A percentile compares a stretch with the other conserved stretches of the same genome.
phyloP scores from a whole-genome alignment of 345 rosid genomes.

The Eucalyptus dawsonii region DNA sequence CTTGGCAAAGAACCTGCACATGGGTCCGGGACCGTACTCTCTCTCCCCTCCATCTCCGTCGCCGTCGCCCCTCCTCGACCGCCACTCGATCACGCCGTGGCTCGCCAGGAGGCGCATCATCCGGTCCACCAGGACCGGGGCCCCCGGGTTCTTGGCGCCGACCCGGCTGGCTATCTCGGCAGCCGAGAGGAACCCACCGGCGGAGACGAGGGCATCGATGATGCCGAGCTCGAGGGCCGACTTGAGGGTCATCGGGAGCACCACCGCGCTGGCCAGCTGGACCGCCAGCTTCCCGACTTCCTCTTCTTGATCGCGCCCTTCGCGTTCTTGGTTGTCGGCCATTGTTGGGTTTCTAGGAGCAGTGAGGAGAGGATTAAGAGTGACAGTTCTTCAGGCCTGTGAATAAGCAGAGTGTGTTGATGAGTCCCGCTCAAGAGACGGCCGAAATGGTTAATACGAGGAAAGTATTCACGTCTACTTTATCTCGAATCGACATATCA shows the following conservation, averaged over 20 bases:
- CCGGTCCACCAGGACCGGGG: constrained; percentile 25
- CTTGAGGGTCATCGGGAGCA: constrained; percentile 31
- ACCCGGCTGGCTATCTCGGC: constrained; percentile 23
- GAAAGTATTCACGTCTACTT: too few relatives aligned
- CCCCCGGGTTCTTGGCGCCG: constrained; percentile 24
- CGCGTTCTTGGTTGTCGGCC: not conserved
- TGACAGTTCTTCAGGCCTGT: not conserved
- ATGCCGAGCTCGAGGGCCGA: constrained; percentile 32
- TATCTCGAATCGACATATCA: too few relatives aligned
- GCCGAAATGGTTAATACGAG: not conserved
- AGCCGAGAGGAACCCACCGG: constrained; percentile 17
- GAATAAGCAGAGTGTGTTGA: not conserved
- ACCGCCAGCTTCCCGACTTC: constrained; percentile 25
- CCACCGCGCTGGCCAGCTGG: constrained; percentile 8
- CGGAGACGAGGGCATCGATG: constrained; percentile 17
- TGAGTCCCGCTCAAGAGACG: not conserved
- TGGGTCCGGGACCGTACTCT: constrained; percentile 19
- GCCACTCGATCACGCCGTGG: constrained; percentile 15
- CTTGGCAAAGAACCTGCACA: constrained; percentile 25
- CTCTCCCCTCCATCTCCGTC: constrained; percentile 2
- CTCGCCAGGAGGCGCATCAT: constrained; percentile 39
- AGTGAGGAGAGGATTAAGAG: not conserved
- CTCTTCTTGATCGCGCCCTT: not conserved
- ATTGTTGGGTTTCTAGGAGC: not conserved
- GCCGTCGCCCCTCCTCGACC: not conserved